These are phyloP conservation scores for Anthoceros angustus DNA, from an alignment of 225 moss, liverwort and hornwort genomes.

Conservation along the genomic window DNA sequence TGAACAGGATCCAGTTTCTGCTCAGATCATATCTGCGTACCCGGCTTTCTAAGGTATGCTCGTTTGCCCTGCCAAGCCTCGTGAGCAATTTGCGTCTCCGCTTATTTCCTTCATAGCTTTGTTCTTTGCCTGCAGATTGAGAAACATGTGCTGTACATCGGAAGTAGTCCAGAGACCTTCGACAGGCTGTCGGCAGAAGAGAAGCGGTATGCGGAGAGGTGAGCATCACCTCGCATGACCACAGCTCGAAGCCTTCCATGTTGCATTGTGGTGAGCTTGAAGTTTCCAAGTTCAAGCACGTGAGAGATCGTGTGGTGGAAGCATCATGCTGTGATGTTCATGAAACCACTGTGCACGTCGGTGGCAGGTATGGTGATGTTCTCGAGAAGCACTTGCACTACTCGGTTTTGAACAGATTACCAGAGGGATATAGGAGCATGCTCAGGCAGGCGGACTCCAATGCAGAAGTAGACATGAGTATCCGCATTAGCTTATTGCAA, in stretches of 20 bases:
- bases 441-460: slow-evolving; percentile 54
- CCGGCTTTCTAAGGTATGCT: slow-evolving; percentile 47
- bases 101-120: background rate
- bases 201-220: slow-evolving; percentile 55
- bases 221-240: background rate
- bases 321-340: background rate
- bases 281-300: too few species aligned
- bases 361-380: slow-evolving; percentile 36
- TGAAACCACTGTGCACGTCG: background rate
- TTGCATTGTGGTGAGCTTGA: background rate
- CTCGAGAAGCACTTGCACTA: slow-evolving; percentile 64
- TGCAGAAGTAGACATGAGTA: slow-evolving; percentile 77
- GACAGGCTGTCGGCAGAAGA: slow-evolving; percentile 52
- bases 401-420: slow-evolving; percentile 50
- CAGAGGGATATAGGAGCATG: slow-evolving; percentile 54
- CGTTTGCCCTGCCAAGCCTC: background rate
- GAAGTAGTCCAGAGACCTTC: slow-evolving; percentile 37
- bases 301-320: background rate
- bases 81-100: background rate
- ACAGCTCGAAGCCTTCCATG: background rate
- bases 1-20: slow-evolving; percentile 67
- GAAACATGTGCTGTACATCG: slow-evolving; percentile 42
- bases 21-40: slow-evolving; percentile 72
- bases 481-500: slow-evolving; percentile 14
- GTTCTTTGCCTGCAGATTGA: slow-evolving; percentile 33